These are phyloP conservation scores for Gloeophyllum trabeum DNA, from an alignment of 768 basidiomycete genomes.

Conservation along the genomic window DNA sequence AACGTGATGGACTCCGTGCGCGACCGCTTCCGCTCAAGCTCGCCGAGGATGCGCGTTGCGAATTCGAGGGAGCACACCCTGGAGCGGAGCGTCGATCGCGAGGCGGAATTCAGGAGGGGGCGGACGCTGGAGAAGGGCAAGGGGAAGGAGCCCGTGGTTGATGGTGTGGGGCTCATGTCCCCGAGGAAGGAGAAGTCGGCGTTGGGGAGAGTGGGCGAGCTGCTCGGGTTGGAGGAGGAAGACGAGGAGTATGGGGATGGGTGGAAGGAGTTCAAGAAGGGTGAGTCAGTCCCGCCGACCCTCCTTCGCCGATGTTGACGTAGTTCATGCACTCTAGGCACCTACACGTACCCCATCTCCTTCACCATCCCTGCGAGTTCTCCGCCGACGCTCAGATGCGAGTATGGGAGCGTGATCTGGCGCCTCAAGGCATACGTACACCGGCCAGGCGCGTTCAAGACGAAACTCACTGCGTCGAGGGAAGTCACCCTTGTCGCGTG, in stretches of 20 bases:
- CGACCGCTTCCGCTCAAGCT: constrained; percentile 37
- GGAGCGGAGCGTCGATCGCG: constrained; percentile 6
- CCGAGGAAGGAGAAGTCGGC: constrained; percentile 20
- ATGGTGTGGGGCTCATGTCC: too few species aligned
- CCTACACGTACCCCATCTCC: constrained; percentile 90
- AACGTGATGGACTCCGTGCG: constrained; percentile 35
- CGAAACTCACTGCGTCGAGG: constrained; percentile 55
- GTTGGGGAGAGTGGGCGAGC: constrained; percentile 27
- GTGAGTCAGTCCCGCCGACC: constrained; percentile 27
- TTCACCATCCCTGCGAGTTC: constrained; percentile 74
- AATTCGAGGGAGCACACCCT: constrained; percentile 4
- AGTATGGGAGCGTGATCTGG: constrained; percentile 74
- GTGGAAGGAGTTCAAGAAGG: constrained; percentile 88
- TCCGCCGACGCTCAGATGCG: constrained; percentile 67
- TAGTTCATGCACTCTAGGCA: constrained; percentile 34
- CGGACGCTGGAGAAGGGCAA: constrained; percentile 12
- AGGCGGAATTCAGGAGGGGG: constrained; percentile 14
- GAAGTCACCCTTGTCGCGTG: constrained; percentile 68
- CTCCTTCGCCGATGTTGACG: constrained; percentile 1
- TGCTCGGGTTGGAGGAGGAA: constrained; percentile 29
- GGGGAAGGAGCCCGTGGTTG: constrained; percentile 6
- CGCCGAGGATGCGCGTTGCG: constrained; percentile 18
- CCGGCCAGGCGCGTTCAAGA: constrained; percentile 71
- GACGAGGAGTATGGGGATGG: constrained; percentile 31
- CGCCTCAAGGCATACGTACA: constrained; percentile 71